phyloP scores from a whole-genome alignment of 2,329 filamentous ascomycete species.

The Huntiella savannae region DNA sequence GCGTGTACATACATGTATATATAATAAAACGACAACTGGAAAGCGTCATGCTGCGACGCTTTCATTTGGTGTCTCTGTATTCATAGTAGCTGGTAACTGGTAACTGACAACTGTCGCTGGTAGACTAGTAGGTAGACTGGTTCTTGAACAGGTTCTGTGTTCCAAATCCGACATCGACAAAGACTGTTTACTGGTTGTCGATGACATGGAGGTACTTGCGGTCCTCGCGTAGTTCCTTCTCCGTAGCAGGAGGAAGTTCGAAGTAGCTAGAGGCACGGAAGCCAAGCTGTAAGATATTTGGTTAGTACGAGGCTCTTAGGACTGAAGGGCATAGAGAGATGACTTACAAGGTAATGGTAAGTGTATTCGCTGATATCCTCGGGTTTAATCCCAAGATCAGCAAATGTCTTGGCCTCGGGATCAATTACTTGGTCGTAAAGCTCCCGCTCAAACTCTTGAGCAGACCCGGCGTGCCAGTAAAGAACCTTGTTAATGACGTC shows the following conservation, averaged over 20 bases:
- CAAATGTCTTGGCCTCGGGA: slow-evolving; percentile 80
- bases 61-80: too few relatives aligned
- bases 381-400: slow-evolving; percentile 77
- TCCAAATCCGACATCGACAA: neutral
- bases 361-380: slow-evolving; percentile 71
- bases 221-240: slow-evolving; percentile 85
- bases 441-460: slow-evolving; percentile 77
- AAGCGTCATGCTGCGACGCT: too few relatives aligned
- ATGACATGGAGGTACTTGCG: slow-evolving; percentile 92
- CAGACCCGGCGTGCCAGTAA: slow-evolving; percentile 75
- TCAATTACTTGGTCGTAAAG: slow-evolving; percentile 90
- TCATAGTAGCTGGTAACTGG: too few relatives aligned
- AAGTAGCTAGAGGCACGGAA: slow-evolving; percentile 80
- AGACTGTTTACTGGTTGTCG: slow-evolving; percentile 52
- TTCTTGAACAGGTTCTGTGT: neutral
- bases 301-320: slow-evolving; percentile 14
- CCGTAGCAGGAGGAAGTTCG: slow-evolving; percentile 83
- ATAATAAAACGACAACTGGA: too few relatives aligned
- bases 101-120: too few relatives aligned
- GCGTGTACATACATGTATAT: too few relatives aligned
- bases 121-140: neutral
- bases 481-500: slow-evolving; percentile 59
- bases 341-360: slow-evolving; percentile 78
- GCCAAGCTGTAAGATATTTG: slow-evolving; percentile 44
- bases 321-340: neutral